phyloP scores from a whole-genome alignment of 345 rosid species.

The Brassica rapa region DNA sequence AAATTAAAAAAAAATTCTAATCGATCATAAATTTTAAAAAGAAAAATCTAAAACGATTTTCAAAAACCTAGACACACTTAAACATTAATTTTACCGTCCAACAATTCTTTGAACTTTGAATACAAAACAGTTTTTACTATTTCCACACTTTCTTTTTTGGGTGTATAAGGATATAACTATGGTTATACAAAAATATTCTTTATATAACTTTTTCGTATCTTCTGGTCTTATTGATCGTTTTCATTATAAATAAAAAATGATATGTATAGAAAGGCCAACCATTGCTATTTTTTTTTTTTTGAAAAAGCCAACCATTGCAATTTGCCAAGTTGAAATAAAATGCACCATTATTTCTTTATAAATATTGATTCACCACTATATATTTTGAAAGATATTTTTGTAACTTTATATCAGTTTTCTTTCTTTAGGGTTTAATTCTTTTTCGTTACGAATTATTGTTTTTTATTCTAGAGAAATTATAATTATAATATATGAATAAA shows the following conservation, averaged over 20 bases:
- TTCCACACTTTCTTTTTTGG: conserved; percentile 10
- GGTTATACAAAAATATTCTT: neutral
- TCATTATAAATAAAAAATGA: neutral
- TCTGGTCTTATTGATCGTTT: neutral
- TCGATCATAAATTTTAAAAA: no score
- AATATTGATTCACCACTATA: neutral
- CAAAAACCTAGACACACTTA: neutral
- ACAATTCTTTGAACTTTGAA: no score
- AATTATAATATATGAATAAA: neutral
- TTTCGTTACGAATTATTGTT: neutral
- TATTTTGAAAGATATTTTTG: neutral
- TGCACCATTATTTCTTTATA: neutral
- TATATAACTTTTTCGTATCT: neutral
- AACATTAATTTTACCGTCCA: no score
- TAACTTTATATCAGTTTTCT: neutral
- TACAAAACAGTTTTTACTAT: neutral
- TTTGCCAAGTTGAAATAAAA: neutral
- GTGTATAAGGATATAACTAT: neutral
- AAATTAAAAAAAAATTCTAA: no score
- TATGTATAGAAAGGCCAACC: neutral
- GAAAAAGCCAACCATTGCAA: neutral
- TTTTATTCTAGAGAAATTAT: neutral
- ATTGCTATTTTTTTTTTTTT: neutral
- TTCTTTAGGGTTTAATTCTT: neutral
- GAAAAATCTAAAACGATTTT: no score